phyloP scores from a whole-genome alignment of 768 basidiomycete species.

The Leucocoprinus leucothites region DNA sequence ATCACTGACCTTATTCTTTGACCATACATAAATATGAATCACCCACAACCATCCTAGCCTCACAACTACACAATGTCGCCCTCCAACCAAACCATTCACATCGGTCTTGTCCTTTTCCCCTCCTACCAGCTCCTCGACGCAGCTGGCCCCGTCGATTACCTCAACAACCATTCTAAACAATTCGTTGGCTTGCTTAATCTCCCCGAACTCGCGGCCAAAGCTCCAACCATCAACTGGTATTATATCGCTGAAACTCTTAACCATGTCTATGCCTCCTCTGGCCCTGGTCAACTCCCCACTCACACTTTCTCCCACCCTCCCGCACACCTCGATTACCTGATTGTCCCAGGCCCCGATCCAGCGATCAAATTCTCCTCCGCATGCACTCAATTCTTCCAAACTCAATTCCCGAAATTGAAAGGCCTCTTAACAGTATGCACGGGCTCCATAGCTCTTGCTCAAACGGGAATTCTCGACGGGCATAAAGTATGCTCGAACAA shows the following conservation, averaged over 20 bases:
- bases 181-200: neutral
- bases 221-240: conserved; percentile 22
- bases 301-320: conserved; percentile 20
- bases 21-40: too few relatives aligned
- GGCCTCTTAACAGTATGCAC: conserved; percentile 24
- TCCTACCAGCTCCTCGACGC: conserved; percentile 24
- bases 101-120: conserved; percentile 22
- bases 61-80: neutral
- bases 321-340: conserved; percentile 20
- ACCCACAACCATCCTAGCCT: too few relatives aligned
- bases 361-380: conserved; percentile 10
- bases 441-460: conserved; percentile 20
- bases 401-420: conserved; percentile 15
- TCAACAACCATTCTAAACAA: conserved; percentile 20
- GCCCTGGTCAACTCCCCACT: conserved; percentile 18
- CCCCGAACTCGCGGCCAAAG: conserved; percentile 16
- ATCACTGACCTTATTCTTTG: too few relatives aligned
- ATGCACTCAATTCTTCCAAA: conserved; percentile 18
- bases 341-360: conserved; percentile 24
- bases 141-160: conserved; percentile 23
- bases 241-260: conserved; percentile 19
- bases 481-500: conserved; percentile 23
- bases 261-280: conserved; percentile 17
- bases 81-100: conserved; percentile 10
- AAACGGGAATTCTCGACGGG: conserved; percentile 24